Evolutionary conservation across 768 basidiomycete species (phyloP), one percentile per base, ranked within the genome.

Genomic region (Serendipita sp.): DNA sequence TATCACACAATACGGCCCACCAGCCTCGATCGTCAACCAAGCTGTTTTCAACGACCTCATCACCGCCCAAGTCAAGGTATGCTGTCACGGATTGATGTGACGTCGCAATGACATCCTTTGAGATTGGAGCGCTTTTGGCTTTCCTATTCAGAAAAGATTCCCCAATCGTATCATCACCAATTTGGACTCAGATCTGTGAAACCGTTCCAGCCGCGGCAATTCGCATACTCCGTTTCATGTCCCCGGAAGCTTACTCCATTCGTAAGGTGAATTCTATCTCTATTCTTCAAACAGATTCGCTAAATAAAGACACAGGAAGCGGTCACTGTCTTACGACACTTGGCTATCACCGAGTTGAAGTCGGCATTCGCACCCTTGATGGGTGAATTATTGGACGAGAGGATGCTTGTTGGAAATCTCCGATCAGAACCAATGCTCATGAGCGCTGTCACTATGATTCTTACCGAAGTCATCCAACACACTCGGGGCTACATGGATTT

Each of bases 391-490:
- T 81, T 97, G 33, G 85, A 98, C 66, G 95, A 98, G 69, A 81
- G 81, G 44, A 90, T 98, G 14, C 75, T 99, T 3, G 78, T 98
- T 33, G 96, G 96, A 1, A 82, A 33, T 56, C 20, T 51, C 60
- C 64, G 42, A 69, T 38, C 56, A 61, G n/a, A 60, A 43, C 62
- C 31, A 30, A 30, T 45, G 42, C 65, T 56, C 34, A 1, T 65
- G 51, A 62, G 45, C 62, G 62, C 65, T 65, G 17, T 26, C 16
- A 68, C 88, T 90, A 61, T 82, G 88, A 1, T 80, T 83, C 42
- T 95, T 3, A 92, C 92, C 33, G 96, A 99, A 72, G 79, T 97
- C 11, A 85, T 96, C 62, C 93, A 97, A 70, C 91, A 96, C 69
- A 80, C 94, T 63, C 86, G 91, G 60, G 78, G 76, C 48, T 93